Percentiles rank a stretch among this genome's conserved stretches.
Conservation (phyloP, 176 grass and related monocot species). For the Oropetium thomaeum region DNA sequence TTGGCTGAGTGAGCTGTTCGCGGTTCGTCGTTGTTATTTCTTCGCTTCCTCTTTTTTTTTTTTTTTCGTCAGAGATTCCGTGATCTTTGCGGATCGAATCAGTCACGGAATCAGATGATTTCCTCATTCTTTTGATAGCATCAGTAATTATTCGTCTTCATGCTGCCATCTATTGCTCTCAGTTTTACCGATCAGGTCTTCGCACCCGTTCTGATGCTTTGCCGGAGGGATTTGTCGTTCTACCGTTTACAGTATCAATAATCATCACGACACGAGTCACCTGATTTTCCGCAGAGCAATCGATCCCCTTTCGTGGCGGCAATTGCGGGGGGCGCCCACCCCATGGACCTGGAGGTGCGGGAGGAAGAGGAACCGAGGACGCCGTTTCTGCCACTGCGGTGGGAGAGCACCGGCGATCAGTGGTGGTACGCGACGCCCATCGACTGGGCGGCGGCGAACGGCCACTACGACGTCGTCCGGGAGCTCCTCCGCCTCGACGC, state of each 20-base stretch:
- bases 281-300: background rate
- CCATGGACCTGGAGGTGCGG: constrained; percentile 4
- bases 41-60: background rate
- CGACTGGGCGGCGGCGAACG: constrained; percentile 81
- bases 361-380: background rate
- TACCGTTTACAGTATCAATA: background rate
- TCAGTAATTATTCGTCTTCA: background rate
- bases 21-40: background rate
- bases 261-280: background rate
- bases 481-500: constrained; percentile 82
- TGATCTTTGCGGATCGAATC: background rate
- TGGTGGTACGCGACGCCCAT: constrained; percentile 98
- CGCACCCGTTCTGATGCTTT: background rate
- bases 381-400: constrained; percentile 63
- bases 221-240: background rate
- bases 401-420: constrained; percentile 97
- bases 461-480: constrained; percentile 88
- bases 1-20: background rate
- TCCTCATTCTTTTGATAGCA: background rate
- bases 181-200: background rate
- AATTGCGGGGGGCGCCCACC: background rate
- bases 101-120: background rate
- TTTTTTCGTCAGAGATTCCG: background rate
- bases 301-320: background rate
- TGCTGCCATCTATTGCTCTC: background rate